Conservation (phyloP, 228 moss, liverwort and hornwort genomes). For the Sphagnum fallax region DNA sequence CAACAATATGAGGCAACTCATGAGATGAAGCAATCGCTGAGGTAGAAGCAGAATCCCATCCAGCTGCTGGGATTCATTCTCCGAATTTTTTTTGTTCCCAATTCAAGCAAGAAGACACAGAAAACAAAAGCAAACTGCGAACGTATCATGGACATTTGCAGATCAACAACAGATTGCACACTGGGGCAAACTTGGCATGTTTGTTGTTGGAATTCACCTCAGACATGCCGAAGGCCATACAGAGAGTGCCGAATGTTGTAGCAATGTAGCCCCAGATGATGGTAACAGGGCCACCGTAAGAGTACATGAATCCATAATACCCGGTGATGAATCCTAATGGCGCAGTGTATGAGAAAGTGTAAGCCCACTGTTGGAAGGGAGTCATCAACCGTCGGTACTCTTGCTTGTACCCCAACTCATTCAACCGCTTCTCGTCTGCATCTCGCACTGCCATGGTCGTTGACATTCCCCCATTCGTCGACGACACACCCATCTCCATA, state of each 20-base stretch:
- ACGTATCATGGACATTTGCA: no score
- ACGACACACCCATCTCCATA: no score
- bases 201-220: conserved; percentile 9
- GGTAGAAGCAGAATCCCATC: no score
- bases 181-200: no score
- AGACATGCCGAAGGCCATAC: conserved; percentile 39
- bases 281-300: conserved; percentile 39
- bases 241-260: conserved; percentile 28
- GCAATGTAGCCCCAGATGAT: conserved; percentile 39
- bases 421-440: conserved; percentile 29
- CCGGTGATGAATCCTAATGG: conserved; percentile 39
- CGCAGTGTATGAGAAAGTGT: conserved; percentile 40
- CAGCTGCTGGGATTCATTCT: no score
- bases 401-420: conserved; percentile 37
- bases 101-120: no score
- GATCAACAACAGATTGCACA: no score
- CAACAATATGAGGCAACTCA: no score
- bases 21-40: no score
- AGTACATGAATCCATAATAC: conserved; percentile 41
- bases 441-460: background rate
- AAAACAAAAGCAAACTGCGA: no score
- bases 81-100: no score
- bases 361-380: conserved; percentile 42
- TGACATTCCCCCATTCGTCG: no score
- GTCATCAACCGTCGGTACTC: conserved; percentile 34